Conservation (phyloP, 176 grass and related monocot species). For the Poa annua region DNA sequence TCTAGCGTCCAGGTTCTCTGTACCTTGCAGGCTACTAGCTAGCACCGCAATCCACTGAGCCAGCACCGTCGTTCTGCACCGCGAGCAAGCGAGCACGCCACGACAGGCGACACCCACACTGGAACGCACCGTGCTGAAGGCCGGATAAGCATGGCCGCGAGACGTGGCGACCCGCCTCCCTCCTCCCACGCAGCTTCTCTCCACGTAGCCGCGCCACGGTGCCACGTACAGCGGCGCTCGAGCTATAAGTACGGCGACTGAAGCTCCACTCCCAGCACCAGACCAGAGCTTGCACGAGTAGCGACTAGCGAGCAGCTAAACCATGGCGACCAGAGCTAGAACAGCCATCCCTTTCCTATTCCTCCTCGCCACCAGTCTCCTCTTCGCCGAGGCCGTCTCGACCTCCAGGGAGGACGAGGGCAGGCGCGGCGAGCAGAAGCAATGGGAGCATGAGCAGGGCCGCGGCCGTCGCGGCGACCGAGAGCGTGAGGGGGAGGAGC, state of each 20-base stretch:
- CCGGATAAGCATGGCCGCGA: constrained; percentile 38
- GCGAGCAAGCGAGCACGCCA: background rate
- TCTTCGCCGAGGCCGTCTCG: constrained; percentile 41
- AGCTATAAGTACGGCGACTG: background rate
- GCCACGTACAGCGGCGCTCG: constrained; percentile 16
- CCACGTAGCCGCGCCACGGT: constrained; percentile 40
- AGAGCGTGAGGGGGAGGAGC: background rate
- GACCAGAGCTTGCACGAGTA: background rate
- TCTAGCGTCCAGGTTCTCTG: background rate
- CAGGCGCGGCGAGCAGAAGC: constrained; percentile 4
- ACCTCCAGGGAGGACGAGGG: constrained; percentile 31
- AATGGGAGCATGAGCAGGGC: background rate
- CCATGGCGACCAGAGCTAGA: constrained; percentile 47
- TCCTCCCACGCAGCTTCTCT: constrained; percentile 14
- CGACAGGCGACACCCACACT: constrained; percentile 2
- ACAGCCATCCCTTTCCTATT: constrained; percentile 33
- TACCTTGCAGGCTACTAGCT: constrained; percentile 1
- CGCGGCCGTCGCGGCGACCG: background rate
- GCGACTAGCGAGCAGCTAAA: background rate
- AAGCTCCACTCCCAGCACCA: background rate
- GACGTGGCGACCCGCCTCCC: constrained; percentile 46
- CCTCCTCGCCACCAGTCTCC: constrained; percentile 40
- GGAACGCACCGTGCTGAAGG: constrained; percentile 26
- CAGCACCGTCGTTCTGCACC: background rate
- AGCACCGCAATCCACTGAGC: background rate